Evolutionary conservation across 1,139 yeast genomes (phyloP), one percentile per base, ranked within the genome.

Genomic region (Diutina sp.): DNA sequence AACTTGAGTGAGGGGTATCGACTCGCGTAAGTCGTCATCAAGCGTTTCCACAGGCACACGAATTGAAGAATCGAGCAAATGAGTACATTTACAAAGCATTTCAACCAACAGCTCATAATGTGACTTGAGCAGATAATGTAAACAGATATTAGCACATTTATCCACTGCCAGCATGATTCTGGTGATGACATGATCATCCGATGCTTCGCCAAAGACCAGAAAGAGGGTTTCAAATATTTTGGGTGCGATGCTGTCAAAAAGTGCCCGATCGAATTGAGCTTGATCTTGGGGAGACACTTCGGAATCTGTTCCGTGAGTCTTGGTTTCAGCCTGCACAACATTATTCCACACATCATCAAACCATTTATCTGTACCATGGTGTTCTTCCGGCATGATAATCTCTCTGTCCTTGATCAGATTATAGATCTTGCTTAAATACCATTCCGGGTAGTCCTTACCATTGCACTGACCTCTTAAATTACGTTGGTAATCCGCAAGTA

Each of bases 371-470:
- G 87, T 80, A 48, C 90, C 90, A 65, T 86, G 90, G 64, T 91
- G 98, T 66, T 95, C 99, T 64, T 93, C 99, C 0, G 99, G 98
- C 91, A 95, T 89, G 57, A 95, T 90, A 60, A 93, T 93, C 69
- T 95, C 99, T 56, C 88, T 81, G 57, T 86, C 90, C 61, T 82
- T 80, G 58, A 95, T 91, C 1, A 96, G 87, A 47, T 78, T 73
- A 67, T 87, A 95, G 47, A 93, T 90, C 61, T 82, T 87, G 58
- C 85, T 83, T 61, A 93, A 74, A 64, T 89, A 90, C 93, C 95
- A 87, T 53, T 78, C 81, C 1, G 96, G 96, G 71, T 88, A 91
- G 68, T 91, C 93, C 51, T 80, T 79, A 7, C 83, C 82, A 62
- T 85, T 85, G 66, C 84, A 83, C 32, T 89, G 85, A 7, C 96